These are phyloP conservation scores for Microsporum ferrugineum DNA, from an alignment of 2,329 filamentous ascomycete genomes.

Conservation along the genomic window DNA sequence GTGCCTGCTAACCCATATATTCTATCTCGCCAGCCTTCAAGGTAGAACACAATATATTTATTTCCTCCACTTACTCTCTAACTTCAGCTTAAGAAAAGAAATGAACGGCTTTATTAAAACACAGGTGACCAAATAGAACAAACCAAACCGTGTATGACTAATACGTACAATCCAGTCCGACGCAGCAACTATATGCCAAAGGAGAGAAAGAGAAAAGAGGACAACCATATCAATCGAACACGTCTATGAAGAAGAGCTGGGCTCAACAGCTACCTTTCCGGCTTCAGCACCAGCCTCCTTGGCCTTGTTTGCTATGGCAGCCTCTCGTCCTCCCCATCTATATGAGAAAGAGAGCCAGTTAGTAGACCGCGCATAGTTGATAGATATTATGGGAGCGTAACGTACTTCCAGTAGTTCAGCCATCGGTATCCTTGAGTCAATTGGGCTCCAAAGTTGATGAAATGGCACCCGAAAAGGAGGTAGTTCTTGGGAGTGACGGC, in stretches of 20 bases:
- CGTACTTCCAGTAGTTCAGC: constrained; percentile 47
- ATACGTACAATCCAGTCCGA: constrained; percentile 1
- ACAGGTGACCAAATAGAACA: constrained; percentile 1
- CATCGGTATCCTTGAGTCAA: constrained; percentile 51
- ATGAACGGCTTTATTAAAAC: constrained; percentile 10
- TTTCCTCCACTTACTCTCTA: neutral
- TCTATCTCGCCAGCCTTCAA: neutral
- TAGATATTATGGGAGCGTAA: constrained; percentile 8
- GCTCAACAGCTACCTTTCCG: constrained; percentile 21
- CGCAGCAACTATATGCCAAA: constrained; percentile 3
- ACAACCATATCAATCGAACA: neutral
- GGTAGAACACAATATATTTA: neutral
- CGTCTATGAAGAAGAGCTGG: constrained; percentile 7
- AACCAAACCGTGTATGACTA: constrained; percentile 4
- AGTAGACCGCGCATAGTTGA: neutral
- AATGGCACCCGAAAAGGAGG: constrained; percentile 56
- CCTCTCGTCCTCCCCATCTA: constrained; percentile 35
- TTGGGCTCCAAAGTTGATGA: constrained; percentile 54
- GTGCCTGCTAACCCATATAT: neutral
- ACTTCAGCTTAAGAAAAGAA: constrained; percentile 2
- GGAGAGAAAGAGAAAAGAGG: constrained; percentile 2
- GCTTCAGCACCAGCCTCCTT: constrained; percentile 21
- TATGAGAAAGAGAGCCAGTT: neutral
- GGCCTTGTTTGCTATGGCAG: constrained; percentile 24
- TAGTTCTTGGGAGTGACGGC: constrained; percentile 54